Conservation (phyloP, 805 yeast genomes). For the Candida palmyrensis region DNA sequence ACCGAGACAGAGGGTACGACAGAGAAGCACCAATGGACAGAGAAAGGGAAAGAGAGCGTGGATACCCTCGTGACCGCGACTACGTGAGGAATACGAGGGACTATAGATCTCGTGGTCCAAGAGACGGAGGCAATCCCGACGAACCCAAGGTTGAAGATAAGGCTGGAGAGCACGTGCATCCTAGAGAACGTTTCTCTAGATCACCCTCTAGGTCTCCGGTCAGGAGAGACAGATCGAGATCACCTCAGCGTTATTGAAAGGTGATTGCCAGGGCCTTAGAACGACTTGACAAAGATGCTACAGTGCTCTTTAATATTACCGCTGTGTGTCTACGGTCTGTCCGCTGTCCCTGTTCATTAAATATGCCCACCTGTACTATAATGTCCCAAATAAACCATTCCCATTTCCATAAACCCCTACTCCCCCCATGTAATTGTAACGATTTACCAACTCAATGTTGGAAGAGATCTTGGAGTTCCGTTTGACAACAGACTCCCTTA, state of each 20-base stretch:
- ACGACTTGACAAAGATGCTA: no score
- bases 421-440: conserved; percentile 4
- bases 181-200: conserved; percentile 23
- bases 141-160: conserved; percentile 1
- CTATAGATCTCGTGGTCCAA: conserved; percentile 3
- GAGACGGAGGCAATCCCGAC: conserved; percentile 5
- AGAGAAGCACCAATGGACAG: no score
- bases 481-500: conserved; percentile 21
- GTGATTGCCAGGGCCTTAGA: no score
- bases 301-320: no score
- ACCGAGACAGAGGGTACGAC: conserved; percentile 6
- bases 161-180: conserved; percentile 2
- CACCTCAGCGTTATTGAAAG: conserved; percentile 31
- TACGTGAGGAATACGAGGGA: conserved; percentile 8
- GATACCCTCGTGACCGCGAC: conserved; percentile 8
- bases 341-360: no score
- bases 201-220: conserved; percentile 24
- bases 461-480: conserved; percentile 1
- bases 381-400: conserved; percentile 1
- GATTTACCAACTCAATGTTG: conserved; percentile 3
- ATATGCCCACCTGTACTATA: no score
- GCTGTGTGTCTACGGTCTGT: background rate
- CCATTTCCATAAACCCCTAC: conserved; percentile 1
- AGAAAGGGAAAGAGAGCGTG: no score
- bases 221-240: conserved; percentile 32